Evolutionary conservation across 371 early-diverging fungal species (phyloP), one percentile per base, ranked within the genome.

Genomic region (Mortierella polycephala): DNA sequence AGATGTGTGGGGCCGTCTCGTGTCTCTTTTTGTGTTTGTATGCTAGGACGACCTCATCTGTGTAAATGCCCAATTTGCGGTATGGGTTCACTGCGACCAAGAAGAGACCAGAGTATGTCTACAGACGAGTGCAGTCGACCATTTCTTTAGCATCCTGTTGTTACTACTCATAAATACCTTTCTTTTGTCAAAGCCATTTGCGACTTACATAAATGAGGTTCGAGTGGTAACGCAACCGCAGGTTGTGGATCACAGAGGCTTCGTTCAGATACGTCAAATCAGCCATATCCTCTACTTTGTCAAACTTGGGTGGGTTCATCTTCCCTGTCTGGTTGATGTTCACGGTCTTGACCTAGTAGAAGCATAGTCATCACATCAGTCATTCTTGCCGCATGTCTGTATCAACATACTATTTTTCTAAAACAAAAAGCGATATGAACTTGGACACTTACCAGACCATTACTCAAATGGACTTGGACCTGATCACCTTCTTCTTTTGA

Each of bases 221-320:
- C 37, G 93, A 88, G 16, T 89, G 87, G 81, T 98, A 99, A 57
- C 99, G 90, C 67, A 94, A 87, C 30, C 91, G 89, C 30, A 99
- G 86, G 72, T 98, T 99, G 86, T 99, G 95, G 30, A 99, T 89
- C 8, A 99, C 99, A 5, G 98, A 95, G 2, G 99, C 97, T 75
- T 99, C 99, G 83, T 99, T 99, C 56, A 99, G 85, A 84, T 99
- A 92, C 0, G 96, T 93, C 74, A 99, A 83, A 58, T 96, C 96
- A 23, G 99, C 99, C 98, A 99, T 96, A 86, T 99, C 99, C 54
- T 99, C 99, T 51, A 94, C 96, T 68, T 92, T 89, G 82, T 99
- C 99, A 82, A 99, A 99, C 85, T 99, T 99, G 49, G 98, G 96
- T 44, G 99, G 99, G 71, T 99, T 99, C 94, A 98, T 98, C 84